Evolutionary conservation across 495 filamentous ascomycete genomes (phyloP), one percentile per base, ranked within the genome.

Genomic region (Chaetomidium leptoderma): DNA sequence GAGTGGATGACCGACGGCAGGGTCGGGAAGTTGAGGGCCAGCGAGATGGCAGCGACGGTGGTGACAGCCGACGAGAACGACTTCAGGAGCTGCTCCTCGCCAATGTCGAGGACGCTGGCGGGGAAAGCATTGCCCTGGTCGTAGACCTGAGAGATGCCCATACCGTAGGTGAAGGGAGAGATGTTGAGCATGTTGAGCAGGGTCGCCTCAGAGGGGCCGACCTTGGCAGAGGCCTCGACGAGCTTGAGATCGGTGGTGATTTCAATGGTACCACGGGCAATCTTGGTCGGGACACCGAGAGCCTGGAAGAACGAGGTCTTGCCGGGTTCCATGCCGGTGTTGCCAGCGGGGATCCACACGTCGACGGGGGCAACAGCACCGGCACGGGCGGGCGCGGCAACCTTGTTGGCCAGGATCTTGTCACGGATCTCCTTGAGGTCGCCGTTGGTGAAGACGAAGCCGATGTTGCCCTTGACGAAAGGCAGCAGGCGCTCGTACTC

Each of bases 261-360:
- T 92, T 99, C 93, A 75, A 99, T 97, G 81, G 93, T 99, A 91
- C 93, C 93, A 95, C 93, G 95, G 70, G 93, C 93, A 79, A 99
- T 99, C 89, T 99, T 99, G 82, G 93, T 99, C 73, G 93, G 93
- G 76, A 99, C 90, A 89, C 93, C 93, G 75, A 99, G 95, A 72
- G 93, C 93, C 84, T 99, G 93, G 91, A 99, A 99, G 91, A 99
- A 99, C 67, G 93, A 96, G 67, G 93, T 99, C 87, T 99, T 99
- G 78, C 93, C 93, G 73, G 93, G 93, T 77, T 99, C 93, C 93
- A 99, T 99, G 81, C 93, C 93, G 63, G 95, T 99, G 84, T 96
- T 98, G 78, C 93, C 92, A 61, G 90, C 93, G 50, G 93, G 93
- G 59, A 98, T 77, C 80, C 80, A 97, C 64, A 86, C 92, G 72